phyloP scores from a whole-genome alignment of 176 grass and related monocot genomes.

The Eleusine coracana region DNA sequence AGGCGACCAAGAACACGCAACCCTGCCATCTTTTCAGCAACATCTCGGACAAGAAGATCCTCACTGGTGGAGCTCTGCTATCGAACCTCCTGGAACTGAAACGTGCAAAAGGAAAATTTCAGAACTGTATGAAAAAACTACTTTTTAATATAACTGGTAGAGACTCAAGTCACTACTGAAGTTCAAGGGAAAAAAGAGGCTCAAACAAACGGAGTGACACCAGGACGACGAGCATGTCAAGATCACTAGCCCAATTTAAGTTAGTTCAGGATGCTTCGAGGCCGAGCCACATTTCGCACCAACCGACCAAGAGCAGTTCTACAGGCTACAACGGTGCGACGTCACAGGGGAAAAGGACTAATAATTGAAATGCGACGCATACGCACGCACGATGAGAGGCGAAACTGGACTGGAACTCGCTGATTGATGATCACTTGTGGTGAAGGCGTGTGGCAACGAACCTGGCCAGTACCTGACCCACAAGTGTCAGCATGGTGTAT shows the following conservation, averaged over 20 bases:
- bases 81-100: not conserved
- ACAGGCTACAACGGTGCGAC: not conserved
- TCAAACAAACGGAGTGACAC: not conserved
- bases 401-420: conserved; percentile 9
- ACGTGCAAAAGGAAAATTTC: not conserved
- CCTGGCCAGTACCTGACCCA: not conserved
- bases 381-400: not conserved
- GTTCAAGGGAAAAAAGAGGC: not conserved
- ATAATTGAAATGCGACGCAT: conserved; percentile 1
- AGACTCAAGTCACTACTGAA: not conserved
- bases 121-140: not conserved
- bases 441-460: conserved; percentile 18
- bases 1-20: conserved; percentile 40
- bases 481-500: conserved; percentile 14
- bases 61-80: no score
- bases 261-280: conserved; percentile 21
- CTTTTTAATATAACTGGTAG: not conserved
- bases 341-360: not conserved
- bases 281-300: not conserved
- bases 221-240: not conserved
- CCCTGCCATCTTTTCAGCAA: conserved; percentile 49
- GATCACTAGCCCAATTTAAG: not conserved
- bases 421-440: not conserved
- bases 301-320: not conserved
- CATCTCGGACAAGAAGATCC: conserved; percentile 35